phyloP scores from a whole-genome alignment of 176 grass and related monocot species.

The Triticum dicoccoides region DNA sequence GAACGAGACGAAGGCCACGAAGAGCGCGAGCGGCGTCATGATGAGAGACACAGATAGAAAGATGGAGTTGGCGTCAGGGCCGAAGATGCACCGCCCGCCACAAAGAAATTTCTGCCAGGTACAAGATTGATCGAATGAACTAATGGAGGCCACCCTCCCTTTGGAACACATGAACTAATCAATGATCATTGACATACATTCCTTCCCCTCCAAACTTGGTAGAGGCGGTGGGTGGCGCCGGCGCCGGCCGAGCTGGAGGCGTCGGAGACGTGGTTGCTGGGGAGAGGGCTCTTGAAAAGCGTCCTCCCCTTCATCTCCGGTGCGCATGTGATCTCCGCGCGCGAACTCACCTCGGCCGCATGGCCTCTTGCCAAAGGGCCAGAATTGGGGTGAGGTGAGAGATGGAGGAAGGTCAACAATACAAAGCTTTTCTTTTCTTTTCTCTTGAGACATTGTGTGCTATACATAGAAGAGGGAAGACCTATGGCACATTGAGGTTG shows the following conservation, averaged over 20 bases:
- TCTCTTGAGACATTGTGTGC: conserved; percentile 11
- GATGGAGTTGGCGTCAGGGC: conserved; percentile 84
- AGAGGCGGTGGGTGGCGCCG: conserved; percentile 41
- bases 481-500: conserved; percentile 12
- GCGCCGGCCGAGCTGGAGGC: conserved; percentile 34
- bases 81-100: conserved; percentile 84
- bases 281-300: conserved; percentile 39
- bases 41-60: conserved; percentile 74
- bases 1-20: conserved; percentile 61
- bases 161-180: neutral
- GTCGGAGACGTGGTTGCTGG: conserved; percentile 40
- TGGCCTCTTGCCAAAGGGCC: conserved; percentile 24
- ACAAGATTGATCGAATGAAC: neutral
- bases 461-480: conserved; percentile 27
- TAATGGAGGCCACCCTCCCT: neutral
- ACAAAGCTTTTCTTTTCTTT: neutral
- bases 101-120: conserved; percentile 60
- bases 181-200: conserved; percentile 41
- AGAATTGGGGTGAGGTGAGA: conserved; percentile 21
- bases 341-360: conserved; percentile 36
- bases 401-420: neutral
- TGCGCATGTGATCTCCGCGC: conserved; percentile 31
- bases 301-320: conserved; percentile 37
- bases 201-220: conserved; percentile 87
- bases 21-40: conserved; percentile 62